Evolutionary conservation across 805 yeast species (phyloP).

Genomic region (Wickerhamiella dianesei): DNA sequence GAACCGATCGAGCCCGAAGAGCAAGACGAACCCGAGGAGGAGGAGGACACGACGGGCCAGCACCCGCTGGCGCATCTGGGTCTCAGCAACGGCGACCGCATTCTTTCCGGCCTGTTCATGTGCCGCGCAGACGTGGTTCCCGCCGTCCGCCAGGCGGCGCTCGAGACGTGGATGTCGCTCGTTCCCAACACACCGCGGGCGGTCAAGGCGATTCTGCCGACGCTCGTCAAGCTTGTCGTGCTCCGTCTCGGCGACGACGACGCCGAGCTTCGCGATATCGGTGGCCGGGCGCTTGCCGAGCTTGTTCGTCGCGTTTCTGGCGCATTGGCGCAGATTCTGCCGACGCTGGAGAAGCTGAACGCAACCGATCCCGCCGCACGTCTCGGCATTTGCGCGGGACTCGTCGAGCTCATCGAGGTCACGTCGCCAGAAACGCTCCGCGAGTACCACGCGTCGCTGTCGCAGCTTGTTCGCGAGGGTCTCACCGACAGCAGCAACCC

Average conservation of each 20-base stretch:
- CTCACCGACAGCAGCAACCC: slow-evolving; percentile 54
- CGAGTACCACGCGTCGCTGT: slow-evolving; percentile 54
- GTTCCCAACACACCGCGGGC: slow-evolving; percentile 94
- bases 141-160: slow-evolving; percentile 74
- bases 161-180: slow-evolving; percentile 92
- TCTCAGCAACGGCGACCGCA: slow-evolving; percentile 71
- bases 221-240: slow-evolving; percentile 67
- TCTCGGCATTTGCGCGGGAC: slow-evolving; percentile 94
- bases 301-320: slow-evolving; percentile 81
- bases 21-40: slow-evolving; percentile 23
- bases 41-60: slow-evolving; percentile 1
- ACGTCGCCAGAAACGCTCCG: slow-evolving; percentile 40
- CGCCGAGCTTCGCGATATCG: slow-evolving; percentile 65
- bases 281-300: slow-evolving; percentile 89
- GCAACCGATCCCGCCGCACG: slow-evolving; percentile 65
- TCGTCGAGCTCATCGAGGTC: slow-evolving; percentile 70
- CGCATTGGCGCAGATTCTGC: slow-evolving; percentile 71
- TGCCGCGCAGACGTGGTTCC: slow-evolving; percentile 89
- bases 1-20: slow-evolving; percentile 27
- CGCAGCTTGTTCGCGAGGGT: slow-evolving; percentile 63
- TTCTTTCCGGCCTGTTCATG: slow-evolving; percentile 73
- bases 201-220: slow-evolving; percentile 79
- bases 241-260: slow-evolving; percentile 73
- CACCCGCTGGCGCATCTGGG: slow-evolving; percentile 64
- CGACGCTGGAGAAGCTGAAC: slow-evolving; percentile 56